These are phyloP conservation scores for Fusarium nanum DNA, from an alignment of 2,329 filamentous ascomycete genomes.

Conservation along the genomic window DNA sequence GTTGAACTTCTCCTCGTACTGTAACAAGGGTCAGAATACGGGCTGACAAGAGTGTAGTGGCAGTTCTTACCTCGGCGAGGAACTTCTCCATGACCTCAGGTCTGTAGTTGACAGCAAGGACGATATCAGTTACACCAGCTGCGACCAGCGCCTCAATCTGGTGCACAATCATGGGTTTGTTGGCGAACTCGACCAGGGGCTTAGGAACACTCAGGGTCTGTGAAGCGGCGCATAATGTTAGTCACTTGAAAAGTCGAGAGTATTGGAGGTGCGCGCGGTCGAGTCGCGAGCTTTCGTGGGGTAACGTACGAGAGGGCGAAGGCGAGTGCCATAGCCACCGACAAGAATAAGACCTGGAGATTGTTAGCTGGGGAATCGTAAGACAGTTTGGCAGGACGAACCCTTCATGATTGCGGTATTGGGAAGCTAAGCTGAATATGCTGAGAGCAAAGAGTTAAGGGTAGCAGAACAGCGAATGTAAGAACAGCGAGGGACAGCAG, in stretches of 20 bases:
- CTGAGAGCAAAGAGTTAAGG: constrained; percentile 28
- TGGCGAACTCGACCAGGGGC: constrained; percentile 96
- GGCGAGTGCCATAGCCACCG: constrained; percentile 97
- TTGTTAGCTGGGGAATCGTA: constrained; percentile 31
- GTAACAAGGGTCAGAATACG: constrained; percentile 20
- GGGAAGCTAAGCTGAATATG: constrained; percentile 36
- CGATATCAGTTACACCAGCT: constrained; percentile 96
- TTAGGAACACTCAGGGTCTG: constrained; percentile 97
- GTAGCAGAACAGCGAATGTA: constrained; percentile 37
- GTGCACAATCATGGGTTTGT: constrained; percentile 99
- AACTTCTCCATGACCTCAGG: constrained; percentile 97
- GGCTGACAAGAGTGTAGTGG: neutral
- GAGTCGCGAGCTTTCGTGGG: constrained; percentile 27
- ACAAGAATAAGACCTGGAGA: constrained; percentile 94
- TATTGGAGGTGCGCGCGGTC: constrained; percentile 20
- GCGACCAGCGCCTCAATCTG: constrained; percentile 95
- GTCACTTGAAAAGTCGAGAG: constrained; percentile 6
- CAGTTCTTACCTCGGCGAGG: constrained; percentile 77
- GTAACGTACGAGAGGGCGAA: constrained; percentile 88
- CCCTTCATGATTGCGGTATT: constrained; percentile 53
- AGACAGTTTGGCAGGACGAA: constrained; percentile 33
- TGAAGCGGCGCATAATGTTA: constrained; percentile 39
- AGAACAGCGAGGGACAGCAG: constrained; percentile 40
- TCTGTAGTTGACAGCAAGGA: constrained; percentile 98
- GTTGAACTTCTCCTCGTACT: constrained; percentile 93